A percentile compares a stretch with the other conserved stretches of the same genome.
phyloP scores from a whole-genome alignment of 441 rosid genomes.

The Geranium incanum region DNA sequence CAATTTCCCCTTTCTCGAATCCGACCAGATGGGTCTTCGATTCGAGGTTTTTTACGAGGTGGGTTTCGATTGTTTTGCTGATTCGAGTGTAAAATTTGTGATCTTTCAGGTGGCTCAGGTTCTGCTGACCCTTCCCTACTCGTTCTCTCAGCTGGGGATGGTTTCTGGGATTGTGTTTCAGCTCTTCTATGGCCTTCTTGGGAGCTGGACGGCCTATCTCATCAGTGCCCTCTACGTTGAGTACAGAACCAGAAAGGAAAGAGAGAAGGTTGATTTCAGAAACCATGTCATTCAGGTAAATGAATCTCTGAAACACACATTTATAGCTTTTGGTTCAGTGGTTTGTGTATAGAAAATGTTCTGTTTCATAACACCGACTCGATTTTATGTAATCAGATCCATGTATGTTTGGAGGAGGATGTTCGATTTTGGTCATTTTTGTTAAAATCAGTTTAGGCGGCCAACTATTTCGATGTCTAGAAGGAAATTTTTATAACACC shows the following conservation, averaged over 20 bases:
- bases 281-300: slow-evolving; percentile 26
- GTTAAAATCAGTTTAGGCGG: no score
- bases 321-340: no score
- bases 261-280: slow-evolving; percentile 22
- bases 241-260: slow-evolving; percentile 23
- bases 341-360: no score
- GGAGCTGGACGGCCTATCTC: slow-evolving; percentile 27
- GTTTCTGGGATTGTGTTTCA: slow-evolving; percentile 22
- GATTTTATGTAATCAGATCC: no score
- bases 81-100: background rate
- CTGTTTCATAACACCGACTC: no score
- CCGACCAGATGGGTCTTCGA: background rate
- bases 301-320: no score
- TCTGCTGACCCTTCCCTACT: slow-evolving; percentile 24
- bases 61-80: slow-evolving; percentile 3
- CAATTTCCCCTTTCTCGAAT: background rate
- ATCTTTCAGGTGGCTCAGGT: slow-evolving; percentile 23
- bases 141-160: slow-evolving; percentile 27
- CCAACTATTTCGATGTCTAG: no score
- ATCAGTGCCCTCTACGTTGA: slow-evolving; percentile 23
- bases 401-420: no score
- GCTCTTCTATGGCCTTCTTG: slow-evolving; percentile 22
- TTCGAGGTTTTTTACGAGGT: background rate
- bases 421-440: no score
- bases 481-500: no score